A percentile compares a stretch with the other conserved stretches of the same genome.
Evolutionary conservation across 139 green algal genomes (phyloP).

Genomic region (Chlamydomonas sphaeroides): DNA sequence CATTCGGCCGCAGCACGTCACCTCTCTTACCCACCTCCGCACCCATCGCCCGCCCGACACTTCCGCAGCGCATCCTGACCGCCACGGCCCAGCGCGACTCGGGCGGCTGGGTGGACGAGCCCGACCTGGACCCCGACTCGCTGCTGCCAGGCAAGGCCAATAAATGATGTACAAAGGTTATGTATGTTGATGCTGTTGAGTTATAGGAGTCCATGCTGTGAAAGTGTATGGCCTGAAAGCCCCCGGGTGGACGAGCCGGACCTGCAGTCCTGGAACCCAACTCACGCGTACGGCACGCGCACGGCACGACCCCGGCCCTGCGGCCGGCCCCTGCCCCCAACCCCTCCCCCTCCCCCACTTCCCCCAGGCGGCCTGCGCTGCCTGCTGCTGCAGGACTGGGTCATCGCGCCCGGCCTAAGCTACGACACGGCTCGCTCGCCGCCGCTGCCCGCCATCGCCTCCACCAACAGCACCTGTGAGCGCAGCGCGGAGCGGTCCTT

Average conservation of each 20-base stretch:
- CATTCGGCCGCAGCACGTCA: too few species aligned
- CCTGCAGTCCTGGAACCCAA: too few species aligned
- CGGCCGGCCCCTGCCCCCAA: background rate
- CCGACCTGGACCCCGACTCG: constrained; percentile 23
- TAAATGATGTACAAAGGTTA: too few species aligned
- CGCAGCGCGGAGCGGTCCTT: too few species aligned
- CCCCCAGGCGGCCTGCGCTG: constrained; percentile 29
- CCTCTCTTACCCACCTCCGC: too few species aligned
- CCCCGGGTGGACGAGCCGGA: too few species aligned
- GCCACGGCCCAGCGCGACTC: background rate
- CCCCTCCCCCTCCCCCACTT: background rate
- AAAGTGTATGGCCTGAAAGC: too few species aligned
- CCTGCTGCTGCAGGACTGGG: constrained; percentile 34
- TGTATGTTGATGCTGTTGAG: too few species aligned
- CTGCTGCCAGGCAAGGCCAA: constrained; percentile 26
- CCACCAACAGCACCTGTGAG: too few species aligned
- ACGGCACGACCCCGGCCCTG: too few species aligned
- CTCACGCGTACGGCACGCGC: too few species aligned
- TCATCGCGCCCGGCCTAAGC: constrained; percentile 15
- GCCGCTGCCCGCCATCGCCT: background rate
- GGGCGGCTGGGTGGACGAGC: constrained; percentile 30
- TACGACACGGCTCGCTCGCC: constrained; percentile 28
- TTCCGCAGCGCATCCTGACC: constrained; percentile 8
- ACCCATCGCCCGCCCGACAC: background rate
- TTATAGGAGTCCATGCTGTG: too few species aligned